A percentile compares a stretch with the other conserved stretches of the same genome.
Conservation (phyloP, 1,284 basidiomycete genomes). For the Cystobasidium slooffiae region DNA sequence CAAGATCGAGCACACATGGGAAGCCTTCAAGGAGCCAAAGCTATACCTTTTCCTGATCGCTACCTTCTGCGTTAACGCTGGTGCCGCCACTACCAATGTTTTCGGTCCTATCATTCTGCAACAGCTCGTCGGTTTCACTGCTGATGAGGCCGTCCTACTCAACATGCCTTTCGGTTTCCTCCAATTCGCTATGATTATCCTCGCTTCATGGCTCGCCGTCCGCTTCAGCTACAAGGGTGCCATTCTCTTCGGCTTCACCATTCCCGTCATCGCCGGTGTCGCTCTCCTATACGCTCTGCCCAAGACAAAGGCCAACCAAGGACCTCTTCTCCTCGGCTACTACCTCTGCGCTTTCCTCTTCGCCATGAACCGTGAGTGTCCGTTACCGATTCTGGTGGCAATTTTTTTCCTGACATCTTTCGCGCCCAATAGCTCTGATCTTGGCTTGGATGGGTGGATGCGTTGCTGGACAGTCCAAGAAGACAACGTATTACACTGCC, state of each 20-base stretch:
- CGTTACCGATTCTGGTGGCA: neutral
- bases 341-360: slow-evolving; percentile 59
- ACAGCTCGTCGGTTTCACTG: slow-evolving; percentile 55
- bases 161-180: slow-evolving; percentile 58
- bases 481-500: slow-evolving; percentile 52
- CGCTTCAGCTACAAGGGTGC: slow-evolving; percentile 23
- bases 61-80: slow-evolving; percentile 46
- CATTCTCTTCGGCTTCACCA: slow-evolving; percentile 39
- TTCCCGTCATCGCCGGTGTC: slow-evolving; percentile 54
- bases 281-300: slow-evolving; percentile 54
- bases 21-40: slow-evolving; percentile 57
- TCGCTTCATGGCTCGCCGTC: slow-evolving; percentile 34
- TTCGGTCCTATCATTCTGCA: slow-evolving; percentile 55
- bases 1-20: slow-evolving; percentile 57
- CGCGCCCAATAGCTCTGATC: slow-evolving; percentile 56
- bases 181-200: slow-evolving; percentile 40
- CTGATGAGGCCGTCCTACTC: slow-evolving; percentile 55
- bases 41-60: slow-evolving; percentile 56
- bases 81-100: slow-evolving; percentile 44
- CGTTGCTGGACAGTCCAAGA: slow-evolving; percentile 59
- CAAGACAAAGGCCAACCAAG: slow-evolving; percentile 46
- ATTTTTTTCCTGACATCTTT: slow-evolving; percentile 4
- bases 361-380: slow-evolving; percentile 47
- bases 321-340: slow-evolving; percentile 56
- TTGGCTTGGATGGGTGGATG: slow-evolving; percentile 59